Base-by-base conservation (phyloP, 495 filamentous ascomycete genomes). In the Tetracladium marchalianum region DNA sequence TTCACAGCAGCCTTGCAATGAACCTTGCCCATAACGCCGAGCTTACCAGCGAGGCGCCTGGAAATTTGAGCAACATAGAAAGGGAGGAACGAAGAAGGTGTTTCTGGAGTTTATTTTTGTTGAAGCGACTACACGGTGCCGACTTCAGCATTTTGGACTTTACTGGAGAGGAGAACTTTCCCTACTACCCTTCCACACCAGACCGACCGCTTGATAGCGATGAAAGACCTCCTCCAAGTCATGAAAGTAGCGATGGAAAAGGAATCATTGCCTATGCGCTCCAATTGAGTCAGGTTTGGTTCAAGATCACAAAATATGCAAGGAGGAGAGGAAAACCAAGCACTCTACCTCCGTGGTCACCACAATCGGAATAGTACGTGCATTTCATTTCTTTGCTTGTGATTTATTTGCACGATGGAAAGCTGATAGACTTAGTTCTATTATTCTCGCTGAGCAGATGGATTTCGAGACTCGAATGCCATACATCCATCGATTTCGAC, bases 211-310 rank as follows among this genome's bases (percentile, higher is more conserved):
- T 27, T 27, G 22, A 27, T 27, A 27, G 22, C 7, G 22, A 27
- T 27, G 22, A 27, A 27, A 27, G 22, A 27, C 3, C 22, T 27
- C 22, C 3, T 27, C 22, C 22, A 27, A 27, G 22, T 27, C 22
- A 27, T 7, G 22, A 27, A 7, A 27, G 22, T 27, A 27, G 22
- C 7, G 22, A 27, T 39, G 67, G 70, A 32, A 63, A 66, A 51
- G 69, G 69, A 9, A 70, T 73, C 17, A 55, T 69, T 15, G 63
- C 67, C n/a, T 73, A 71, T 44, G 65, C 66, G 1, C 64, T 71
- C 7, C 67, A 66, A 50, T 56, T 73, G 2, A 69, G 66, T 36
- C 65, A 69, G 35, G 62, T 63, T 11, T 73, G 67, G 49, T 64
- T 67, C 43, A 60, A 66, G 33, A 64, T 62, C 31, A 65, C 65